phyloP scores from a whole-genome alignment of 2,329 filamentous ascomycete genomes.

The Talaromyces verruculosus region DNA sequence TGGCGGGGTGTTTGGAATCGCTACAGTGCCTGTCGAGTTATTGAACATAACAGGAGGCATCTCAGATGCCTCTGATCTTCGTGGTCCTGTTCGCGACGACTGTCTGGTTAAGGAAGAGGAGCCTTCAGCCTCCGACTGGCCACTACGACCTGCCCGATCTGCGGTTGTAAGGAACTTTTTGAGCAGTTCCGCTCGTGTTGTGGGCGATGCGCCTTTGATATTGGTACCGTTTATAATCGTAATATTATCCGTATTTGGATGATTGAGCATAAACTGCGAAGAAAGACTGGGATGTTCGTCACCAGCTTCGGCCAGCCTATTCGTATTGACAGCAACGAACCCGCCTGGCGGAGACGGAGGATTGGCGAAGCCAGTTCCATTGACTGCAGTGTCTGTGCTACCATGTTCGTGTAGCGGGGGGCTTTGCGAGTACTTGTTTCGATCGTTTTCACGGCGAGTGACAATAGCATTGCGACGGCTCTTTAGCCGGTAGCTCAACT shows the following conservation, averaged over 20 bases:
- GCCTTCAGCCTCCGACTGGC: conserved; percentile 31
- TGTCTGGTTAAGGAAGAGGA: conserved; percentile 24
- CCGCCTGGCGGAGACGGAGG: conserved; percentile 51
- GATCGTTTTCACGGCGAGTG: conserved; percentile 56
- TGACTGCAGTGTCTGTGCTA: conserved; percentile 27
- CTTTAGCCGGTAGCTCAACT: conserved; percentile 77
- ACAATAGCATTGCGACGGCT: conserved; percentile 72
- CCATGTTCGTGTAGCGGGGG: conserved; percentile 41
- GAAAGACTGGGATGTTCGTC: conserved; percentile 33
- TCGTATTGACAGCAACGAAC: conserved; percentile 60
- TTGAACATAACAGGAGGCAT: conserved; percentile 18
- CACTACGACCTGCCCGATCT: conserved; percentile 51
- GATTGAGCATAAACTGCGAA: conserved; percentile 42
- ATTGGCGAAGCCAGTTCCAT: conserved; percentile 33
- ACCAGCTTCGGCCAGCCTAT: conserved; percentile 38
- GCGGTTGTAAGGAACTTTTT: conserved; percentile 63
- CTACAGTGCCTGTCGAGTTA: conserved; percentile 49
- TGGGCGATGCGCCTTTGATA: conserved; percentile 56
- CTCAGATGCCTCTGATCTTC: conserved; percentile 40
- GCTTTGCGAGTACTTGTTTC: conserved; percentile 36
- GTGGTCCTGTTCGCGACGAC: conserved; percentile 33
- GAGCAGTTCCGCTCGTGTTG: conserved; percentile 60
- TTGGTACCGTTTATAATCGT: conserved; percentile 51
- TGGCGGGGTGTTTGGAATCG: conserved; percentile 57
- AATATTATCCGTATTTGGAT: conserved; percentile 47